Evolutionary conservation across 192 early-diverging fungal genomes (phyloP).

Genomic region (Diversispora epigaea): DNA sequence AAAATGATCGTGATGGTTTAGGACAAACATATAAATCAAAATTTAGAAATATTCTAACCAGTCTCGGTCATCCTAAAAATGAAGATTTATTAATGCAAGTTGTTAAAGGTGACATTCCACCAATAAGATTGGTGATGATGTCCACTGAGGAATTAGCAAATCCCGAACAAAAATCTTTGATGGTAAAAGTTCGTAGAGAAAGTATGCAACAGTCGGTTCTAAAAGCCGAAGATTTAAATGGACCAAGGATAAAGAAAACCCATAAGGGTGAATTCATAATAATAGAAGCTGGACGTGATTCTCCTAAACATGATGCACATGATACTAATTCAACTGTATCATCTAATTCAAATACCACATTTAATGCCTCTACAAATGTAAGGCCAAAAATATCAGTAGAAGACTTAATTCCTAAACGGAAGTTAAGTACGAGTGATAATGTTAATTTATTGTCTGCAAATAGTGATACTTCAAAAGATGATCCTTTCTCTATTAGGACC

Average conservation of each 20-base stretch:
- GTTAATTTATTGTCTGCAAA: background rate
- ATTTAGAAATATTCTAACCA: conserved; percentile 76
- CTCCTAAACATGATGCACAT: conserved; percentile 27
- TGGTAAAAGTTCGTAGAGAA: conserved; percentile 54
- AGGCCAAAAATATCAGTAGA: conserved; percentile 18
- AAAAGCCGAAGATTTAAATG: conserved; percentile 45
- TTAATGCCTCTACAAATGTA: background rate
- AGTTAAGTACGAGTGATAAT: background rate
- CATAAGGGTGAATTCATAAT: conserved; percentile 61
- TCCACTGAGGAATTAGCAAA: conserved; percentile 88
- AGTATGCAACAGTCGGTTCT: conserved; percentile 58
- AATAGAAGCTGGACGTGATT: conserved; percentile 30
- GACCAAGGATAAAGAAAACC: conserved; percentile 59
- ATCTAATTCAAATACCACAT: conserved; percentile 21
- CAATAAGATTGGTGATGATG: conserved; percentile 73
- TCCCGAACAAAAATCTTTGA: conserved; percentile 62
- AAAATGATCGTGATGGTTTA: conserved; percentile 33
- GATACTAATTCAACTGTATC: background rate
- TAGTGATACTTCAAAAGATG: background rate
- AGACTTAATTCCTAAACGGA: background rate
- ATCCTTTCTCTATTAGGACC: background rate
- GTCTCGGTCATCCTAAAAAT: conserved; percentile 81
- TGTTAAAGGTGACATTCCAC: conserved; percentile 60
- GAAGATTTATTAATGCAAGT: conserved; percentile 64
- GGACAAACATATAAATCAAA: conserved; percentile 72